phyloP scores from a whole-genome alignment of 1,284 basidiomycete species.

The Trichosporon inkin region DNA sequence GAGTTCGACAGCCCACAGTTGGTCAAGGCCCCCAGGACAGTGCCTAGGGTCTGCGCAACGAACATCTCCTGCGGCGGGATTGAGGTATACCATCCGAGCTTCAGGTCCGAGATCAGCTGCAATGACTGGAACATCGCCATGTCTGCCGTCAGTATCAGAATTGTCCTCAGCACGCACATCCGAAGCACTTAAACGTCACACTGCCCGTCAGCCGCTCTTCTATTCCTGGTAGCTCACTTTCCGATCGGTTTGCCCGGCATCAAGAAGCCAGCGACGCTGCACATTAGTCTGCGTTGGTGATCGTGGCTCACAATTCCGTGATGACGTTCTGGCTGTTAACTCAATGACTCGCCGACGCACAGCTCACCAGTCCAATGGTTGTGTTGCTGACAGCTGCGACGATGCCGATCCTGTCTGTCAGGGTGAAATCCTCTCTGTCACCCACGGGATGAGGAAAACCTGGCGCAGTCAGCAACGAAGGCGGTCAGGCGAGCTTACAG shows the following conservation, averaged over 20 bases:
- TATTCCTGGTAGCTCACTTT: slow-evolving; percentile 40
- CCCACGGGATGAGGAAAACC: slow-evolving; percentile 48
- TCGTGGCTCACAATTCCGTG: slow-evolving; percentile 50
- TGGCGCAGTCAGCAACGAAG: slow-evolving; percentile 16
- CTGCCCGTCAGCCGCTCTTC: slow-evolving; percentile 22
- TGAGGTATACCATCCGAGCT: slow-evolving; percentile 51
- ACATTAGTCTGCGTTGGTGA: neutral
- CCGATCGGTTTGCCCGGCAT: slow-evolving; percentile 55
- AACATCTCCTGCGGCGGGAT: slow-evolving; percentile 53
- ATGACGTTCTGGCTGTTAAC: slow-evolving; percentile 47
- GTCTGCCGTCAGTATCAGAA: slow-evolving; percentile 34
- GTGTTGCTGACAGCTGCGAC: slow-evolving; percentile 55
- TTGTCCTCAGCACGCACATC: slow-evolving; percentile 30
- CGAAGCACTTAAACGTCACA: slow-evolving; percentile 51
- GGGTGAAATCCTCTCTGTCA: slow-evolving; percentile 21
- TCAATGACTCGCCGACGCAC: neutral
- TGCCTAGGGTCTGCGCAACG: slow-evolving; percentile 52
- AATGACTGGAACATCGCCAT: slow-evolving; percentile 52
- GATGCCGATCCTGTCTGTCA: slow-evolving; percentile 50
- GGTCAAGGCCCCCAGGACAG: slow-evolving; percentile 52
- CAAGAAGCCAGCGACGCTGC: slow-evolving; percentile 51
- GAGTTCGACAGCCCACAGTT: slow-evolving; percentile 37
- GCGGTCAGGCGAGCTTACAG: slow-evolving; percentile 26
- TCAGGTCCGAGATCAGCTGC: slow-evolving; percentile 52
- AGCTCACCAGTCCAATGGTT: slow-evolving; percentile 48